phyloP scores from a whole-genome alignment of 2,329 filamentous ascomycete genomes.

The Fusarium ramigenum region DNA sequence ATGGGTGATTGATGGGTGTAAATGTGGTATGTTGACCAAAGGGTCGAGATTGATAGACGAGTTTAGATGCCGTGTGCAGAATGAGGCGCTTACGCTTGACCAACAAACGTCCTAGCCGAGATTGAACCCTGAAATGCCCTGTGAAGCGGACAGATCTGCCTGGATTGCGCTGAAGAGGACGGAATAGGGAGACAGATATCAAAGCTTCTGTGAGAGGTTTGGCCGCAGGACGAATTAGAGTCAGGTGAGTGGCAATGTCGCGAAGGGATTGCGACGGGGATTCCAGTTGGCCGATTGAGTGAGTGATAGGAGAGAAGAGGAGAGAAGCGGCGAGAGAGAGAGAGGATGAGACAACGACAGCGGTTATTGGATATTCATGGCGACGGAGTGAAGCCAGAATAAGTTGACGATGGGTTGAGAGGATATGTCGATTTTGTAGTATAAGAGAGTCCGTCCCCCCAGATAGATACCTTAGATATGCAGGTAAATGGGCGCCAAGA shows the following conservation, averaged over 20 bases:
- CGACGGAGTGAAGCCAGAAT: constrained; percentile 15
- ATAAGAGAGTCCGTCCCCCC: background rate
- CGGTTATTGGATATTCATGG: constrained; percentile 40
- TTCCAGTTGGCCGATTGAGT: constrained; percentile 1
- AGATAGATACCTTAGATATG: constrained; percentile 7
- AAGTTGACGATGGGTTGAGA: constrained; percentile 1
- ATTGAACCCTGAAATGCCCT: constrained; percentile 15
- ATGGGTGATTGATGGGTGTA: constrained; percentile 11
- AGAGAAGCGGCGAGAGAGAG: background rate
- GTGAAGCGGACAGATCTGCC: background rate
- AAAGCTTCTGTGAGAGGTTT: constrained; percentile 25
- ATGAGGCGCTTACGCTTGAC: constrained; percentile 9
- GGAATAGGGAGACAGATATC: constrained; percentile 2
- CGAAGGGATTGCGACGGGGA: constrained; percentile 22
- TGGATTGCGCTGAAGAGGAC: background rate
- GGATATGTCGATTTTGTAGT: constrained; percentile 22
- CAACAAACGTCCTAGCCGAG: constrained; percentile 3
- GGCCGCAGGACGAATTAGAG: constrained; percentile 11
- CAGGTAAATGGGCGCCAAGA: constrained; percentile 35
- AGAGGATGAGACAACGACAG: constrained; percentile 5
- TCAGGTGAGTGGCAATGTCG: constrained; percentile 34
- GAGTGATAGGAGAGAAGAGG: background rate
- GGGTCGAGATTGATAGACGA: background rate
- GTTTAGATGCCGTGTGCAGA: background rate
- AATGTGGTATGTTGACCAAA: constrained; percentile 10